phyloP scores from a whole-genome alignment of 148 eudicot species.

The Diospyros kaki region DNA sequence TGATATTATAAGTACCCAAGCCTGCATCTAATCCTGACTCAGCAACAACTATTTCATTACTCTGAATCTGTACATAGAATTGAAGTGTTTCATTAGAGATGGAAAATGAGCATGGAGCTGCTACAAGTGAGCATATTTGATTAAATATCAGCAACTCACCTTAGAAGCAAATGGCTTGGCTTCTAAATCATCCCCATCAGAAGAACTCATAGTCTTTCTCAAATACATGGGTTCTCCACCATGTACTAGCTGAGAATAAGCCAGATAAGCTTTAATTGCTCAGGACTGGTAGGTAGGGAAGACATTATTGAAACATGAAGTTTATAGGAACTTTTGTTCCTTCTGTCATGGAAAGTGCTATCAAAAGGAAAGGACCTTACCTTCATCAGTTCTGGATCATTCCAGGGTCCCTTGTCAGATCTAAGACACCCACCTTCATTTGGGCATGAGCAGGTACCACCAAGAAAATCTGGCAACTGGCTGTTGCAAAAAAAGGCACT shows the following conservation, averaged over 20 bases:
- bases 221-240: conserved; percentile 47
- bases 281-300: neutral
- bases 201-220: conserved; percentile 52
- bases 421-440: conserved; percentile 80
- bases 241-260: conserved; percentile 59
- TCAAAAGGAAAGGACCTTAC: conserved; percentile 30
- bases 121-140: neutral
- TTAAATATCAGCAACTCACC: conserved; percentile 35
- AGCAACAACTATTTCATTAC: conserved; percentile 28
- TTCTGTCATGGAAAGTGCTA: neutral
- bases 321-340: neutral
- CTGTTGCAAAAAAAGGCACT: conserved; percentile 34
- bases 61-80: conserved; percentile 34
- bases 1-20: conserved; percentile 8
- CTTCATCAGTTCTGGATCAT: conserved; percentile 84
- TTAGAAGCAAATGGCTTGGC: conserved; percentile 45
- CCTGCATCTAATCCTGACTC: conserved; percentile 36
- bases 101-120: neutral
- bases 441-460: conserved; percentile 80
- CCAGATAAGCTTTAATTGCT: conserved; percentile 3
- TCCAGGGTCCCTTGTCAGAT: conserved; percentile 96
- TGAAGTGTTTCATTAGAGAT: neutral
- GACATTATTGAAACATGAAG: conserved; percentile 7
- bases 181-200: conserved; percentile 64
- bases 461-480: conserved; percentile 91